phyloP scores from a whole-genome alignment of 2,329 filamentous ascomycete genomes.

The Pseudocercospora pini-densiflorae region DNA sequence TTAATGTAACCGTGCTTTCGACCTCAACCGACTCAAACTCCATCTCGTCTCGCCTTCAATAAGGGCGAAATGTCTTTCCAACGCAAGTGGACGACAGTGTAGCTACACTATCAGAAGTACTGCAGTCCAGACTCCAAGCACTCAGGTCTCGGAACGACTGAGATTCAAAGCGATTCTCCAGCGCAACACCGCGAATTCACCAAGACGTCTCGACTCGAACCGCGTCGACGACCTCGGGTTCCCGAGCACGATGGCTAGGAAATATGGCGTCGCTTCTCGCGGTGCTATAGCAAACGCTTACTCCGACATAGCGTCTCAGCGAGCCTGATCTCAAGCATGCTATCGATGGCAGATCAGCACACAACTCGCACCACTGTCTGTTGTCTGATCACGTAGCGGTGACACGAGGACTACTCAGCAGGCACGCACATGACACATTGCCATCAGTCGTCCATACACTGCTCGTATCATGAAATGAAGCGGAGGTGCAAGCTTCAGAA shows the following conservation, averaged over 20 bases:
- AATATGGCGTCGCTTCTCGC: not conserved
- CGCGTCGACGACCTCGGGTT: not conserved
- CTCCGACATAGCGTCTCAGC: not conserved
- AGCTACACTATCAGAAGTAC: not conserved
- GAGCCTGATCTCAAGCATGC: not conserved
- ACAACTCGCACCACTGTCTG: not conserved
- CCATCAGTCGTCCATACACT: not conserved
- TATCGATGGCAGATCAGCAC: not conserved
- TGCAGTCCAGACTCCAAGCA: not conserved
- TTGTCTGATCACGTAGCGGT: not conserved
- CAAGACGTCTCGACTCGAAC: not conserved
- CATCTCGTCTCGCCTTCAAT: not conserved
- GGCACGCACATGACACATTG: not conserved
- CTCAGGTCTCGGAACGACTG: not conserved
- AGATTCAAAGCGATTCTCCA: not conserved
- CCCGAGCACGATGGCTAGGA: not conserved
- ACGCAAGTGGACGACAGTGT: not conserved
- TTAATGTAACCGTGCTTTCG: not conserved
- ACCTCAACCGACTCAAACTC: not conserved
- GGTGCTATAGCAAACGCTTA: not conserved
- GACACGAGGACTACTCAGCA: not conserved
- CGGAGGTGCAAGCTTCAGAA: not conserved
- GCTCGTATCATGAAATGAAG: not conserved
- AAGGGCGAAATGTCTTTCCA: too few species aligned
- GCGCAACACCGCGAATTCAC: not conserved